Percentiles rank a stretch among this genome's conserved stretches.
Conservation (phyloP, 129 eudicot species). For the Chrysanthemum lavandulifolium region DNA sequence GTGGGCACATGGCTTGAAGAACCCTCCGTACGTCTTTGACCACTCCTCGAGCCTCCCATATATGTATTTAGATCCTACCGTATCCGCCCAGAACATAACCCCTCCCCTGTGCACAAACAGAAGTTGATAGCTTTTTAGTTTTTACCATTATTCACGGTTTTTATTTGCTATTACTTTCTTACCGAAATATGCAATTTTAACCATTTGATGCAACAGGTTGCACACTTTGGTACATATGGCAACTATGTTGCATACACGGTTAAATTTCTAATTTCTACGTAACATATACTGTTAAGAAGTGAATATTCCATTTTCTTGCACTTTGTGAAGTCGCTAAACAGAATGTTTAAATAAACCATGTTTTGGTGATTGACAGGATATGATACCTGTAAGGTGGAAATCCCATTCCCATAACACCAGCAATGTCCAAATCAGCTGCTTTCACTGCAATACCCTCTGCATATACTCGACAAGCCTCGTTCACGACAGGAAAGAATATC, state of each 20-base stretch:
- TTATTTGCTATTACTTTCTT: too few species aligned
- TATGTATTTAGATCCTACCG: slow-evolving; percentile 76
- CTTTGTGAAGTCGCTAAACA: too few species aligned
- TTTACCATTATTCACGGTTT: too few species aligned
- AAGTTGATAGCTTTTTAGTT: neutral
- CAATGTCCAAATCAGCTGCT: slow-evolving; percentile 85
- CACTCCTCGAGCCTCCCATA: slow-evolving; percentile 70
- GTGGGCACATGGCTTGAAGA: slow-evolving; percentile 85
- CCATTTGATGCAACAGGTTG: too few species aligned
- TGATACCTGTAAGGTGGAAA: slow-evolving; percentile 91
- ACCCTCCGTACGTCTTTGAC: slow-evolving; percentile 66
- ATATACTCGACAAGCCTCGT: slow-evolving; percentile 89
- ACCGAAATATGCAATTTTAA: too few species aligned
- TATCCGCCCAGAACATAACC: slow-evolving; percentile 89
- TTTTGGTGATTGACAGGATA: too few species aligned
- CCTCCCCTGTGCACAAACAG: slow-evolving; percentile 62
- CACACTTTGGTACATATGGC: too few species aligned
- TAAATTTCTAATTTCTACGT: too few species aligned
- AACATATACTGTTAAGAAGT: too few species aligned
- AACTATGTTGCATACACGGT: too few species aligned
- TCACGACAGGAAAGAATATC: slow-evolving; percentile 90
- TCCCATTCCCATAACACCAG: slow-evolving; percentile 94
- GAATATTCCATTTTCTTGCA: too few species aligned
- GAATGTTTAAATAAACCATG: too few species aligned
- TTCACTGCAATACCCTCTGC: slow-evolving; percentile 92